Conservation (phyloP, 1,284 basidiomycete species). For the Microbotryomycetes sp. region DNA sequence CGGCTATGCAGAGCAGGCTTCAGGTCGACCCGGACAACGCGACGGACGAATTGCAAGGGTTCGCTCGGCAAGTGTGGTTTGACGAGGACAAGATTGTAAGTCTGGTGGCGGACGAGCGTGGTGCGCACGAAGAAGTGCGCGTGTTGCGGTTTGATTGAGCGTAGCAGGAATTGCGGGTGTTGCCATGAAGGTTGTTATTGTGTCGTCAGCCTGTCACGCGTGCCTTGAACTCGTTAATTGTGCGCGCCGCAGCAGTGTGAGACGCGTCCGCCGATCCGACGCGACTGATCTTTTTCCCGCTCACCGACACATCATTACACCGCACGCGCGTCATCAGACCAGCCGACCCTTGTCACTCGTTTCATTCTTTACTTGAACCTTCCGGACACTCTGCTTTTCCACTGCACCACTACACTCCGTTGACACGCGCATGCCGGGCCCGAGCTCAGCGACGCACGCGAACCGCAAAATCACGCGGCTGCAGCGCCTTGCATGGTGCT, state of each 20-base stretch:
- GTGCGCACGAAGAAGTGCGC: constrained; percentile 1
- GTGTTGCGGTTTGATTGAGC: constrained; percentile 22
- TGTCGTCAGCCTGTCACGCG: background rate
- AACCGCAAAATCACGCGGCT: no score
- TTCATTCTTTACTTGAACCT: no score
- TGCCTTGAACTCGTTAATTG: background rate
- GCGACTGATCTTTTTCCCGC: background rate
- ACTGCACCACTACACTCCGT: no score
- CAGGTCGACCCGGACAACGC: background rate
- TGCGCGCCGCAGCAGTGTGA: background rate
- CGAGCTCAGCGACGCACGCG: no score
- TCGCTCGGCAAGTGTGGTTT: constrained; percentile 9
- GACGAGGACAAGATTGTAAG: constrained; percentile 24
- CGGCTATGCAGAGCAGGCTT: background rate
- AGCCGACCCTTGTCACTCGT: background rate
- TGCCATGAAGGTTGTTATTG: background rate
- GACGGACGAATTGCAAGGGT: background rate
- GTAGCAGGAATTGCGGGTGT: background rate
- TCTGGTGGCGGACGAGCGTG: background rate
- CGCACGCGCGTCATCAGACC: no score
- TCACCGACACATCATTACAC: no score
- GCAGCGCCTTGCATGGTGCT: no score
- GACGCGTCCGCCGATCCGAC: no score
- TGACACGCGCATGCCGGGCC: no score
- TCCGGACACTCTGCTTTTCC: no score